These are phyloP conservation scores for Linnemannia zychae DNA, from an alignment of 192 early-diverging fungal genomes.

Conservation along the genomic window DNA sequence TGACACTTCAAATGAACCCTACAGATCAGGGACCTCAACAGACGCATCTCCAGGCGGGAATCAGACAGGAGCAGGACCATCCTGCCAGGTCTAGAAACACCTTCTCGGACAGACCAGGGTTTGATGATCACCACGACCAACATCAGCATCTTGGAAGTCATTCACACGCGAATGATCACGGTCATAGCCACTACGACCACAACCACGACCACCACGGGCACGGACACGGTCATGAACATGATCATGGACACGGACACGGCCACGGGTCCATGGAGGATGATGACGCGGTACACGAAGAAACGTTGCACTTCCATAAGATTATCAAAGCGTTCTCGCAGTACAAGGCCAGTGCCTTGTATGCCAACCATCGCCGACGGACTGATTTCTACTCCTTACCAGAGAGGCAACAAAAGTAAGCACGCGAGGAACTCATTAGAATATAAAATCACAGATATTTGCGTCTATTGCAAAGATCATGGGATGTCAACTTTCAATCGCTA, in stretches of 20 bases:
- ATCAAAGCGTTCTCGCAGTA: constrained; percentile 73
- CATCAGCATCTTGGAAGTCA: background rate
- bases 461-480: background rate
- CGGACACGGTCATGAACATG: constrained; percentile 24
- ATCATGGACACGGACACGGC: constrained; percentile 3
- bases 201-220: constrained; percentile 19
- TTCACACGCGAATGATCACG: constrained; percentile 9
- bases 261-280: constrained; percentile 3
- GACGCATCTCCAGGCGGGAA: constrained; percentile 22
- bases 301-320: constrained; percentile 66
- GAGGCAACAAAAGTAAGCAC: constrained; percentile 66
- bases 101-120: constrained; percentile 14
- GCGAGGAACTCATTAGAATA: too few species aligned
- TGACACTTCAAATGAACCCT: constrained; percentile 2
- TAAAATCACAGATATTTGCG: too few species aligned
- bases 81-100: background rate
- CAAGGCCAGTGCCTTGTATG: constrained; percentile 69
- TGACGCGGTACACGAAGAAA: constrained; percentile 49
- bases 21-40: constrained; percentile 15
- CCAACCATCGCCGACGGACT: constrained; percentile 71
- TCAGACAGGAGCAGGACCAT: constrained; percentile 8
- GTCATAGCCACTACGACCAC: constrained; percentile 16
- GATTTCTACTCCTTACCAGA: constrained; percentile 73
- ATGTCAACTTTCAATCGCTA: background rate
- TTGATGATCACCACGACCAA: constrained; percentile 16